Evolutionary conservation across 2,329 filamentous ascomycete species (phyloP).

Genomic region (Sporothrix pallida): DNA sequence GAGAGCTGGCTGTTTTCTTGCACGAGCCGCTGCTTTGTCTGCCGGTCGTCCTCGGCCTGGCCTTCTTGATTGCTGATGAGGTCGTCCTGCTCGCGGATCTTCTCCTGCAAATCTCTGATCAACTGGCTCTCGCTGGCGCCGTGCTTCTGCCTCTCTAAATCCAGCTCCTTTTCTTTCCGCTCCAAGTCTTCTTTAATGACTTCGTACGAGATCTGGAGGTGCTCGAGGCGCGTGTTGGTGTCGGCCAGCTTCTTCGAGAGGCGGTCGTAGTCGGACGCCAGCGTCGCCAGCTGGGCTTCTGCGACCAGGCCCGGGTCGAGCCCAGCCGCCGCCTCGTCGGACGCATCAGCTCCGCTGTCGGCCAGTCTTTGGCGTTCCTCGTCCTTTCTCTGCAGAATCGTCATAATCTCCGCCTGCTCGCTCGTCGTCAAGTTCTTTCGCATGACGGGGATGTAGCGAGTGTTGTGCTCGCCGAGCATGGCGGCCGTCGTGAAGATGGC

Average conservation of each 20-base stretch:
- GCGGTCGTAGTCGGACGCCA: conserved; percentile 58
- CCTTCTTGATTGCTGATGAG: conserved; percentile 74
- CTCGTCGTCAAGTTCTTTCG: conserved; percentile 43
- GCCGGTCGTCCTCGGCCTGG: conserved; percentile 61
- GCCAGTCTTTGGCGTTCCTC: conserved; percentile 48
- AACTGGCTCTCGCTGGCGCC: conserved; percentile 58
- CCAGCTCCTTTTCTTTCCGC: conserved; percentile 59
- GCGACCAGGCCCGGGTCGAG: conserved; percentile 62
- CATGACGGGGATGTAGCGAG: conserved; percentile 44
- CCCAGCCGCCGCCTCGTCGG: conserved; percentile 48
- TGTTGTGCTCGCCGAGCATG: conserved; percentile 43
- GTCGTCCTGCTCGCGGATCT: conserved; percentile 70
- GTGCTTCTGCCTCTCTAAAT: conserved; percentile 60
- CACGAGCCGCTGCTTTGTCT: conserved; percentile 53
- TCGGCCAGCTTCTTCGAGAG: conserved; percentile 64
- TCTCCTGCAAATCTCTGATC: conserved; percentile 60
- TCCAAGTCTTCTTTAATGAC: conserved; percentile 68
- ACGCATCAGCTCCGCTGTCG: conserved; percentile 48
- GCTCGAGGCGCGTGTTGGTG: conserved; percentile 64
- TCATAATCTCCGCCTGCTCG: conserved; percentile 55
- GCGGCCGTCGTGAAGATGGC: conserved; percentile 50
- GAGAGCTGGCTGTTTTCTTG: conserved; percentile 57
- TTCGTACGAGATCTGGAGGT: conserved; percentile 67
- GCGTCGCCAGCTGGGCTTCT: conserved; percentile 60
- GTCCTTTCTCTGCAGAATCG: conserved; percentile 56